Evolutionary conservation across 129 eudicot genomes (phyloP), one percentile per base, ranked within the genome.

Genomic region (Flaveria robusta): DNA sequence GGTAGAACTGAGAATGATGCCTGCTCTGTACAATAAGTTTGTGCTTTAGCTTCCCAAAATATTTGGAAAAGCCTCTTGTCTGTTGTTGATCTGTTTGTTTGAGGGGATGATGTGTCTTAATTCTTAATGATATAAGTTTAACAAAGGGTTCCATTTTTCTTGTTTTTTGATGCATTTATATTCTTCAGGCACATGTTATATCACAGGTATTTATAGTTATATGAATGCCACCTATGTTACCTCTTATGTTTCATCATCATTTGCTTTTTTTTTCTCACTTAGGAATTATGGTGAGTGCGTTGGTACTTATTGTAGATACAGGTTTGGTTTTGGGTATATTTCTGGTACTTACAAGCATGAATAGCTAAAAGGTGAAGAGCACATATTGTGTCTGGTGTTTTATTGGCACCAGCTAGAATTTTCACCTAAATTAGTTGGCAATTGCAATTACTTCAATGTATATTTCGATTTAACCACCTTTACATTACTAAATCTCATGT

Each of bases 1-100:
- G 34, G 72, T 79, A 65, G 55, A 71, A 79, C 42, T 59, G 81
- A 56, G 19, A 54, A 42, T 54, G 47, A 4, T 67, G 74, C 31
- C 20, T 47, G 39, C 39, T 54, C 20, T 72, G 67, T 34, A 54
- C 13, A n/a, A 34, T 72, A 34, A 34, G 20, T 18, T 43, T 54
- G 45, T 16, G 18, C 41, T 3, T 31, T 27, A 42, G 13, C 13
- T 42, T 42, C 47, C 47, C 47, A 42, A 42, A 7, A 42, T 42
- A 42, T 42, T 0, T 42, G 2, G 13, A 42, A 39, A 42, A 42
- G 12, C 47, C 2, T 42, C 1, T 42, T 42, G 10, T 42, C 13
- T 42, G 13, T 42, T 42, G 0, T 42, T 15, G 12, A 11, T 41
- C 18, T 27, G 60, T 60, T 20, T 45, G 16, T 42, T 54, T 76